These are phyloP conservation scores for Amphibolis antarctica DNA, from an alignment of 106 monocot genomes.

Conservation along the genomic window DNA sequence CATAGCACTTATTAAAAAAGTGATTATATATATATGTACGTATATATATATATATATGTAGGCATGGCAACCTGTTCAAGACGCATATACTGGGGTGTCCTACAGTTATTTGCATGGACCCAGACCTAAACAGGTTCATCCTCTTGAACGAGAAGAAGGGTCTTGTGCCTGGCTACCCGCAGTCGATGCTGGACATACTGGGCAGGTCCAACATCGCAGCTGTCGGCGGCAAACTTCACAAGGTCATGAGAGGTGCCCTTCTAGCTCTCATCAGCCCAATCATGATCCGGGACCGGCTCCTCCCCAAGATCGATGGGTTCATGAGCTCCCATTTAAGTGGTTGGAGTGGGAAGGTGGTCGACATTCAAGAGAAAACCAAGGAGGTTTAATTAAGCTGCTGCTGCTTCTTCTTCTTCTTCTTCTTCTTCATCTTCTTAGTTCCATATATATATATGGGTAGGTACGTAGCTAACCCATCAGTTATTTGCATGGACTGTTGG, in stretches of 20 bases:
- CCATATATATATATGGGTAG: not conserved
- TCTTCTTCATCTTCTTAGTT: not conserved
- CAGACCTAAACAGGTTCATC: slow-evolving; percentile 73
- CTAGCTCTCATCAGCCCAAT: slow-evolving; percentile 54
- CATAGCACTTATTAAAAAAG: not conserved
- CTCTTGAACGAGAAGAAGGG: slow-evolving; percentile 83
- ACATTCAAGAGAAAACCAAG: slow-evolving; percentile 83
- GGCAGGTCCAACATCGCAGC: slow-evolving; percentile 78
- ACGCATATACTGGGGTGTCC: slow-evolving; percentile 88
- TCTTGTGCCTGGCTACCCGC: slow-evolving; percentile 83
- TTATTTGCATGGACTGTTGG: too few relatives aligned
- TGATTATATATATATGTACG: not conserved
- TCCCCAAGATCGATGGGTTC: slow-evolving; percentile 80
- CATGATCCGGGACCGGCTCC: slow-evolving; percentile 56
- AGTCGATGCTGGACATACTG: slow-evolving; percentile 80
- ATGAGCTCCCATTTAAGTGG: slow-evolving; percentile 58
- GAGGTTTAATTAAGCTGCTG: slow-evolving; percentile 30
- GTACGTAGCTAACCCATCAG: too few relatives aligned
- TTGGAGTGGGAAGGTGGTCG: slow-evolving; percentile 41
- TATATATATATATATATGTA: not conserved
- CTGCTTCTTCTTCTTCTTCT: not conserved
- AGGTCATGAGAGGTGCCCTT: slow-evolving; percentile 62
- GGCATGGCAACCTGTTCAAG: slow-evolving; percentile 84
- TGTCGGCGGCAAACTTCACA: slow-evolving; percentile 75
- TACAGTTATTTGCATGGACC: slow-evolving; percentile 90